Conservation (phyloP, 2,329 filamentous ascomycete genomes). For the Sphaerulina vaccinii region DNA sequence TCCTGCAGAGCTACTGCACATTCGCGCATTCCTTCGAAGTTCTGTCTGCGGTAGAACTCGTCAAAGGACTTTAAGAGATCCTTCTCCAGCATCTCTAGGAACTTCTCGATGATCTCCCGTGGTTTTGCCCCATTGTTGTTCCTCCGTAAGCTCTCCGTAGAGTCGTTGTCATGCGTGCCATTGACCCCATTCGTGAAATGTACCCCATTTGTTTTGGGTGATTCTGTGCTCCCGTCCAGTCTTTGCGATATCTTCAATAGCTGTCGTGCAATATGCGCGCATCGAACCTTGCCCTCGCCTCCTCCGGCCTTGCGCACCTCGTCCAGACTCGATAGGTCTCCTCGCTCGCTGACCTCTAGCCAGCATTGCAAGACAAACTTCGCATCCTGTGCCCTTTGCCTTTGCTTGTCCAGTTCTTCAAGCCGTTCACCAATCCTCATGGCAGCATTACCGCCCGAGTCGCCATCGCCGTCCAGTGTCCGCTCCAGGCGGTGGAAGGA, state of each 20-base stretch:
- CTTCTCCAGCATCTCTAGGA: conserved; percentile 91
- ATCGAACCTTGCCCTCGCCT: conserved; percentile 88
- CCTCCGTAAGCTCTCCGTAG: conserved; percentile 52
- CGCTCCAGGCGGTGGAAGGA: conserved; percentile 89
- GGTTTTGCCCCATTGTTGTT: conserved; percentile 47
- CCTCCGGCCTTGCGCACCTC: conserved; percentile 82
- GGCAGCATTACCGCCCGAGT: conserved; percentile 76
- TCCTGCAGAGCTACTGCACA: conserved; percentile 91
- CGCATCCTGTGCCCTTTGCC: conserved; percentile 84
- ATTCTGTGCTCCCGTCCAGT: conserved; percentile 65
- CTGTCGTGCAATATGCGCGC: conserved; percentile 89
- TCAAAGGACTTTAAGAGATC: conserved; percentile 95
- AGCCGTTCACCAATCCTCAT: conserved; percentile 92
- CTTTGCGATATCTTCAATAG: conserved; percentile 91
- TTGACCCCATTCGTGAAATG: conserved; percentile 48
- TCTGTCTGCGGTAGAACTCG: conserved; percentile 90
- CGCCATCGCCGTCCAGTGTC: conserved; percentile 61
- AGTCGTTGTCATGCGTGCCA: conserved; percentile 45
- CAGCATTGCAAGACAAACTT: conserved; percentile 96
- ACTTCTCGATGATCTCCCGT: conserved; percentile 90
- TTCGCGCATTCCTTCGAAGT: conserved; percentile 97
- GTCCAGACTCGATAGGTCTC: conserved; percentile 81
- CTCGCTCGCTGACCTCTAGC: conserved; percentile 89
- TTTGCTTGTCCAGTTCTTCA: conserved; percentile 90
- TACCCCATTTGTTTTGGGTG: conserved; percentile 33